Evolutionary conservation across 73 alveolate genomes (phyloP).

Genomic region (Symbiodinium natans): DNA sequence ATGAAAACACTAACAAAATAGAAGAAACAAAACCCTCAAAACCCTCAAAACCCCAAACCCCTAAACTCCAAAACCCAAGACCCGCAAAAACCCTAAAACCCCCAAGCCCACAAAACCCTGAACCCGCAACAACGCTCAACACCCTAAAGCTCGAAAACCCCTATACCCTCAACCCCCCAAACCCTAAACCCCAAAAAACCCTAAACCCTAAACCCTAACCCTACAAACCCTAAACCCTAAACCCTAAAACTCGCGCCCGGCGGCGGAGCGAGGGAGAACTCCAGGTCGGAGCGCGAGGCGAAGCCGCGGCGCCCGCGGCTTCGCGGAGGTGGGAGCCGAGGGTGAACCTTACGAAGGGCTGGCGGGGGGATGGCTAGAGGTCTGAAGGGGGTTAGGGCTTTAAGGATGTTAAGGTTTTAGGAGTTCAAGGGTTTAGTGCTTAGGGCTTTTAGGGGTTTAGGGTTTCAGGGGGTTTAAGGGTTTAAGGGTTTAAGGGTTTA

Average conservation of each 20-base stretch:
- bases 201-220: too few species aligned
- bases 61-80: neutral
- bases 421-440: neutral
- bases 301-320: neutral
- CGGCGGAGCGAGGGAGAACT: neutral
- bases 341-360: too few species aligned
- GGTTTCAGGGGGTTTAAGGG: neutral
- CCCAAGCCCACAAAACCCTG: too few species aligned
- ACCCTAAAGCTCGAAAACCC: too few species aligned
- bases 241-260: too few species aligned
- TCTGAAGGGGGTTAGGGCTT: neutral
- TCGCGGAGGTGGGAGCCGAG: too few species aligned
- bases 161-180: too few species aligned
- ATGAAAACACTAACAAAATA: too few species aligned
- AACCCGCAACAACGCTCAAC: too few species aligned
- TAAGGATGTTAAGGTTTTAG: neutral
- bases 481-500: neutral
- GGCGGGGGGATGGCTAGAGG: too few species aligned
- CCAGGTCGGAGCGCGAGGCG: neutral
- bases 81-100: too few species aligned
- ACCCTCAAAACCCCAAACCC: neutral
- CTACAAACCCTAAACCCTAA: neutral
- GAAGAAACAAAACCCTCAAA: neutral
- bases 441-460: neutral
- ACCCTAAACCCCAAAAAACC: too few species aligned